Conservation (phyloP, 768 basidiomycete species). For the Cubamyces lactineus region DNA sequence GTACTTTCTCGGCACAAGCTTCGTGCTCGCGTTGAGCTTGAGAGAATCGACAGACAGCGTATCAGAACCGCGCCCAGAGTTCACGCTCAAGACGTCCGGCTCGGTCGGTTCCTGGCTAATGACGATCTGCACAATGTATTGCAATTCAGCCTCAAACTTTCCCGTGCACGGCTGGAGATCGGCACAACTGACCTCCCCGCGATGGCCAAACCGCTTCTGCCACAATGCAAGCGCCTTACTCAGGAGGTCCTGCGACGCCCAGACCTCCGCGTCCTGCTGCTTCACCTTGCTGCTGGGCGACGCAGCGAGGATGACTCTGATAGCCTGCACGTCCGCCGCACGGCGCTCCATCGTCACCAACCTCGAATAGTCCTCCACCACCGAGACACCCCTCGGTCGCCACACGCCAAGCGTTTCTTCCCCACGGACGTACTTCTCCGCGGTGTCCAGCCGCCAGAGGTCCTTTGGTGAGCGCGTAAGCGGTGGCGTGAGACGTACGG, state of each 20-base stretch:
- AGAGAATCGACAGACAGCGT: slow-evolving; percentile 51
- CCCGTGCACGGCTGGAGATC: background rate
- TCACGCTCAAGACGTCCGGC: slow-evolving; percentile 46
- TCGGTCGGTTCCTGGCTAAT: slow-evolving; percentile 73
- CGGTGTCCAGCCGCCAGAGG: slow-evolving; percentile 93
- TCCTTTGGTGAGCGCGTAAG: slow-evolving; percentile 86
- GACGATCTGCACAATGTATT: slow-evolving; percentile 58
- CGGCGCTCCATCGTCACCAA: slow-evolving; percentile 72
- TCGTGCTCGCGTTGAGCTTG: slow-evolving; percentile 75
- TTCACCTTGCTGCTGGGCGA: slow-evolving; percentile 48
- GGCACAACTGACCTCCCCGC: slow-evolving; percentile 61
- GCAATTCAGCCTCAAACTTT: background rate
- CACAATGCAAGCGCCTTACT: slow-evolving; percentile 74
- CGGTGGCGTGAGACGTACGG: slow-evolving; percentile 78
- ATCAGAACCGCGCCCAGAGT: slow-evolving; percentile 38
- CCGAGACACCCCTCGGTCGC: slow-evolving; percentile 86
- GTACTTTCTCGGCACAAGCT: slow-evolving; percentile 73
- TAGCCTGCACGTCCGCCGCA: slow-evolving; percentile 89
- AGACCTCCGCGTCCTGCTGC: slow-evolving; percentile 56
- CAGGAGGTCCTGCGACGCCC: slow-evolving; percentile 63
- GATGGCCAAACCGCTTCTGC: slow-evolving; percentile 81
- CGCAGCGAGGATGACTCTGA: slow-evolving; percentile 72
- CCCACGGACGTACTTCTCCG: slow-evolving; percentile 92
- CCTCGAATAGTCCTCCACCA: slow-evolving; percentile 84
- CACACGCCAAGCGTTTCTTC: slow-evolving; percentile 84